Conservation (phyloP, 2,329 filamentous ascomycete species). For the Neophaeococcomyces mojaviensis region DNA sequence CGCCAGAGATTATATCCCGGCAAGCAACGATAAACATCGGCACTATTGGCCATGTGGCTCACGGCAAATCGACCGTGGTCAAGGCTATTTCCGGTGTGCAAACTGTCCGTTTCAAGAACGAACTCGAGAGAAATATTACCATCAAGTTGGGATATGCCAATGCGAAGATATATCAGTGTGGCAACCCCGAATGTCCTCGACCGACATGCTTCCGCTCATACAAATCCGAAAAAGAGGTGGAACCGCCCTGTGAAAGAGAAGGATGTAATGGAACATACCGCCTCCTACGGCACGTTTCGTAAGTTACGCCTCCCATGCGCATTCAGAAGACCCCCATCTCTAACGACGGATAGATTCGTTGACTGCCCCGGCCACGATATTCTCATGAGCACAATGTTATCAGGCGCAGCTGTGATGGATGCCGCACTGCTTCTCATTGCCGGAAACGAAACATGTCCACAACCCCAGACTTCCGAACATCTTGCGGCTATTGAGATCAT, state of each 20-base stretch:
- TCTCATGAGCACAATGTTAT: constrained; percentile 99
- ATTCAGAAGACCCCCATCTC: constrained; percentile 12
- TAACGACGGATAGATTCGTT: constrained; percentile 60
- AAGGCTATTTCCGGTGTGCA: constrained; percentile 99
- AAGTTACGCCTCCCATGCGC: constrained; percentile 37
- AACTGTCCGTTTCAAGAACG: constrained; percentile 99
- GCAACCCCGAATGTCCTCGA: constrained; percentile 81
- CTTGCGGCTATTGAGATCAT: constrained; percentile 99
- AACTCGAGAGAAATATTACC: constrained; percentile 97
- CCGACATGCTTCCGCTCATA: constrained; percentile 94
- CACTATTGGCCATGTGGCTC: constrained; percentile 95
- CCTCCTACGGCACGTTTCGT: constrained; percentile 86
- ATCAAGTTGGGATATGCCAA: constrained; percentile 99
- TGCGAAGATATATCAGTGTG: constrained; percentile 98
- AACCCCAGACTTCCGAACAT: constrained; percentile 97
- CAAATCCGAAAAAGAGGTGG: constrained; percentile 98
- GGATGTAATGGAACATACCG: constrained; percentile 83
- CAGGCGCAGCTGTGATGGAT: constrained; percentile 98
- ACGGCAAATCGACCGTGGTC: constrained; percentile 97
- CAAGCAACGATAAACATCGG: constrained; percentile 99
- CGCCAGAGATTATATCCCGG: constrained; percentile 91
- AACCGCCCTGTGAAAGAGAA: constrained; percentile 89
- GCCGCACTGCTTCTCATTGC: constrained; percentile 92
- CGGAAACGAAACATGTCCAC: constrained; percentile 95
- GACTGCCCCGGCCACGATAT: constrained; percentile 99